Evolutionary conservation across 305 asterid genomes (phyloP).

Genomic region (Petunia hybrid): DNA sequence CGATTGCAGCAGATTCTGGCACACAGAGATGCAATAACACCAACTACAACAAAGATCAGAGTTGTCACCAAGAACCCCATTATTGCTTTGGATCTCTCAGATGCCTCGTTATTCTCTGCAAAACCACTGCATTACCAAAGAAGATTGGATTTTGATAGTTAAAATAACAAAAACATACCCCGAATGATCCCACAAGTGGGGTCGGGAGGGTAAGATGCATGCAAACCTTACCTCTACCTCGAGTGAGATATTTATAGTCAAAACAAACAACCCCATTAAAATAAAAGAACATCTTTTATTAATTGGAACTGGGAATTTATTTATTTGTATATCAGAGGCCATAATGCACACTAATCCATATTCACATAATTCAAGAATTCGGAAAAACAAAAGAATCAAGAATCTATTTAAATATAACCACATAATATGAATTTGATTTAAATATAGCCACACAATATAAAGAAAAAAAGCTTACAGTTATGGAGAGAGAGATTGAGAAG

Average conservation of each 20-base stretch:
- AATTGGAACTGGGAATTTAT: background rate
- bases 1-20: constrained; percentile 86
- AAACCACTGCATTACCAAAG: background rate
- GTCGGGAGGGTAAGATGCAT: too few relatives aligned
- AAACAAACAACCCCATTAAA: background rate
- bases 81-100: constrained; percentile 9
- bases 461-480: constrained; percentile 1
- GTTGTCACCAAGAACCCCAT: constrained; percentile 92
- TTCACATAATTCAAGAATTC: background rate
- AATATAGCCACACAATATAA: background rate
- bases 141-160: background rate
- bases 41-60: constrained; percentile 71
- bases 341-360: background rate
- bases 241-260: background rate
- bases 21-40: constrained; percentile 75
- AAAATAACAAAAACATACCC: background rate
- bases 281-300: background rate
- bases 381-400: background rate
- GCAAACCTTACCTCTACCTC: too few relatives aligned
- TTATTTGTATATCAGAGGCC: background rate
- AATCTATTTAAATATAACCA: background rate
- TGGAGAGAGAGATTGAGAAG: background rate
- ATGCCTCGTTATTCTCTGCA: constrained; percentile 22
- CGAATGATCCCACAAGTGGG: too few relatives aligned
- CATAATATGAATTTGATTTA: constrained; percentile 4